Evolutionary conservation across 805 yeast genomes (phyloP).

Genomic region (Metschnikowia cubensis): DNA sequence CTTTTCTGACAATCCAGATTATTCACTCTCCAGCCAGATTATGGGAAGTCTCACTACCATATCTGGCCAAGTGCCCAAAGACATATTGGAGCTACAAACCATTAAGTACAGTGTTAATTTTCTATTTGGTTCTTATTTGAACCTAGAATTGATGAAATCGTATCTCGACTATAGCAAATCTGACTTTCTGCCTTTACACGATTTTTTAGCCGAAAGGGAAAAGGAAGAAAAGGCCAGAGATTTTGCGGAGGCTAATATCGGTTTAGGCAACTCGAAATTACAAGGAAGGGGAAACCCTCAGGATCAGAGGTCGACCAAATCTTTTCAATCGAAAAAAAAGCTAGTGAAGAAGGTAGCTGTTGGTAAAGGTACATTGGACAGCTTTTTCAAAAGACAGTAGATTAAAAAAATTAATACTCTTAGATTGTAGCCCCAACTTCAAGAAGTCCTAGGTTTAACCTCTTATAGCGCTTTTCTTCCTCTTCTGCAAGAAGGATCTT

Average conservation of each 20-base stretch:
- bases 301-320: constrained; percentile 20
- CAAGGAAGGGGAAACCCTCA: constrained; percentile 8
- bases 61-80: constrained; percentile 26
- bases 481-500: constrained; percentile 53
- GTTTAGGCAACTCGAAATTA: constrained; percentile 6
- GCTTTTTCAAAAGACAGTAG: constrained; percentile 51
- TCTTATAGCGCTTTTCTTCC: constrained; percentile 42
- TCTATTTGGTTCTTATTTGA: constrained; percentile 42
- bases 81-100: constrained; percentile 33
- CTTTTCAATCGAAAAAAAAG: constrained; percentile 23
- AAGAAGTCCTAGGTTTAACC: constrained; percentile 27
- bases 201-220: constrained; percentile 16
- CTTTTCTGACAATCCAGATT: constrained; percentile 21
- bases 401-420: neutral
- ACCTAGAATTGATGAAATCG: constrained; percentile 22
- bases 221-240: constrained; percentile 20
- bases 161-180: constrained; percentile 16
- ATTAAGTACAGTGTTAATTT: constrained; percentile 44
- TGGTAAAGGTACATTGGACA: constrained; percentile 68
- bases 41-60: constrained; percentile 20
- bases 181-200: constrained; percentile 22
- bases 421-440: constrained; percentile 36
- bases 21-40: constrained; percentile 17
- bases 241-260: constrained; percentile 26
- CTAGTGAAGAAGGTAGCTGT: constrained; percentile 41